Evolutionary conservation across 2,329 filamentous ascomycete species (phyloP).

Genomic region (Coniochaeta sp.): DNA sequence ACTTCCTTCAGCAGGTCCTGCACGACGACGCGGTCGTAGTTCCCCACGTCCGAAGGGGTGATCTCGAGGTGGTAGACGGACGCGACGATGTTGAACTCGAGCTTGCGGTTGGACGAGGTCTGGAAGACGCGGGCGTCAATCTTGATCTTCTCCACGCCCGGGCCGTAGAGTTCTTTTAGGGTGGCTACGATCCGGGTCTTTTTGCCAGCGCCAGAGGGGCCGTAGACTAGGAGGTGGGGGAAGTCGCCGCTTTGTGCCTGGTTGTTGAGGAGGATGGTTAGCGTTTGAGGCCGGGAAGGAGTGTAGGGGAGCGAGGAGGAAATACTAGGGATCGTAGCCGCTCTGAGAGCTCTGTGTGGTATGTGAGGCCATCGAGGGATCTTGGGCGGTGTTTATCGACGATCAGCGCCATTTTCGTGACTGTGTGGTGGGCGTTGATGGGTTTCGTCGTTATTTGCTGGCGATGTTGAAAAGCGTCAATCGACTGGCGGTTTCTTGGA

Average conservation of each 20-base stretch:
- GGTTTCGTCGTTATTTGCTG: too few relatives aligned
- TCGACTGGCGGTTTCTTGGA: background rate
- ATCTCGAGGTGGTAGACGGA: slow-evolving; percentile 98
- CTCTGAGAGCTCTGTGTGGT: slow-evolving; percentile 82
- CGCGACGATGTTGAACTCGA: slow-evolving; percentile 98
- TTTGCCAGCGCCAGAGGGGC: slow-evolving; percentile 92
- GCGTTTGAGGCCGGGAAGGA: slow-evolving; percentile 7
- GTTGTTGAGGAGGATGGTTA: slow-evolving; percentile 6
- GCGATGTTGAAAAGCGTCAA: background rate
- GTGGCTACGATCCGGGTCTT: slow-evolving; percentile 96
- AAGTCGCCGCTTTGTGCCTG: slow-evolving; percentile 97
- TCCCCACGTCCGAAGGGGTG: slow-evolving; percentile 92
- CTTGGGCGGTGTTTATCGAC: slow-evolving; percentile 68
- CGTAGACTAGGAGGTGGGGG: slow-evolving; percentile 94
- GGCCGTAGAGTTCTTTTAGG: slow-evolving; percentile 87
- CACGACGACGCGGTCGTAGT: slow-evolving; percentile 90
- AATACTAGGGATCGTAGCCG: slow-evolving; percentile 78
- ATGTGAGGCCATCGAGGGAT: slow-evolving; percentile 71
- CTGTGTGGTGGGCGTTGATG: background rate
- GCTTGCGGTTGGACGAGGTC: slow-evolving; percentile 89
- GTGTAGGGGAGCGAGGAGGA: slow-evolving; percentile 3
- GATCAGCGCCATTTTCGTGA: slow-evolving; percentile 56
- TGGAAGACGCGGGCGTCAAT: slow-evolving; percentile 97
- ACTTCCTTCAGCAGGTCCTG: slow-evolving; percentile 97
- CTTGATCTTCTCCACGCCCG: slow-evolving; percentile 99